These are phyloP conservation scores for Forsythia suspensa DNA, from an alignment of 257 asterid genomes.

Conservation along the genomic window DNA sequence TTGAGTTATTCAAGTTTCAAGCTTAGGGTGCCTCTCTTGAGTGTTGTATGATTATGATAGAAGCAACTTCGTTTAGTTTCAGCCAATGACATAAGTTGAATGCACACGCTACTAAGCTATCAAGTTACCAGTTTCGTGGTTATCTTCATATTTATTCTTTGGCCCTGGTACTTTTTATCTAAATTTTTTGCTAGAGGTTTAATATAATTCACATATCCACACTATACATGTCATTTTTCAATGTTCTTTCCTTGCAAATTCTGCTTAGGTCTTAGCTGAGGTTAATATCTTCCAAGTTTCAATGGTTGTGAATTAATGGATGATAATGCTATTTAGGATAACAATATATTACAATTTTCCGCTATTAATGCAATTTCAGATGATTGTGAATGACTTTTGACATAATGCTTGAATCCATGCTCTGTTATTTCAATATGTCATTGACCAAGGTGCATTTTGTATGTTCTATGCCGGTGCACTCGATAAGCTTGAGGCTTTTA, in stretches of 20 bases:
- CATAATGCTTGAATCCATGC: background rate
- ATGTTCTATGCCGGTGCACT: conserved; percentile 68
- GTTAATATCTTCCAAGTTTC: background rate
- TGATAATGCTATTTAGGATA: background rate
- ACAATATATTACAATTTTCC: background rate
- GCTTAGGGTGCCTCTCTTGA: too few species aligned
- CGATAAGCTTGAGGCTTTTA: conserved; percentile 85
- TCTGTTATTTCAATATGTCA: background rate
- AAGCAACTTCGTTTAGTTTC: background rate
- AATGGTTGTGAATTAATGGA: background rate
- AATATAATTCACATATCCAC: too few species aligned
- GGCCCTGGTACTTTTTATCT: background rate
- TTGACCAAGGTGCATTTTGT: background rate
- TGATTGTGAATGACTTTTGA: too few species aligned
- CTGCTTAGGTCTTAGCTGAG: background rate
- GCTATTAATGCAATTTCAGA: background rate
- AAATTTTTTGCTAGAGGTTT: background rate
- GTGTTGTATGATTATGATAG: background rate
- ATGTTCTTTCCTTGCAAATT: background rate
- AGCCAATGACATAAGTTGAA: background rate
- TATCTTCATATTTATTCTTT: background rate
- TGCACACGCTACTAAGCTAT: background rate
- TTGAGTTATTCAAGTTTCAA: too few species aligned
- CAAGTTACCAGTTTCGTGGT: background rate
- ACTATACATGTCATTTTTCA: background rate